Evolutionary conservation across 768 basidiomycete genomes (phyloP), one percentile per base, ranked within the genome.

Genomic region (Candolleomyces eurysporus): DNA sequence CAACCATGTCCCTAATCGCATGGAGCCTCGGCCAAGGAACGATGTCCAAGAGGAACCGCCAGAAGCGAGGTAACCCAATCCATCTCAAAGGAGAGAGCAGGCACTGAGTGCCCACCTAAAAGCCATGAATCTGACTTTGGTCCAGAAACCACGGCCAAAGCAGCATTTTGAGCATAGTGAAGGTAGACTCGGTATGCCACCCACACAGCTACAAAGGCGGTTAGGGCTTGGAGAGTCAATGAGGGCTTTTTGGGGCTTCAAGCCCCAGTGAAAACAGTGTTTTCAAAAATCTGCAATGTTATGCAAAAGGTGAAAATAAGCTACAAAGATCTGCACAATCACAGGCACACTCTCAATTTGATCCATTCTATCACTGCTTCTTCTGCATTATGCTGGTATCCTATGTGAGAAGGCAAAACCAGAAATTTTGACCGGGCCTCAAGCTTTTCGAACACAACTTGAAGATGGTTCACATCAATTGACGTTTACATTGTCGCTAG

Each of bases 11-110:
- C 40, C 70, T 65, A 10, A 80, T 48, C 0, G 65, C 61, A 30
- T 71, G 70, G 3, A 80, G 58, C 5, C 64, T 49, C 46, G 65
- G 65, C 56, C 68, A 72, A 3, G 79, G 80, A 4, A 77, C 53
- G 13, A 67, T 45, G 26, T 72, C 64, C 2, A 78, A 64, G 3
- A 79, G 11, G 53, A 68, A 70, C 19, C 75, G 66, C 11, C 75
- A 67, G 40, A 81, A 64, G n/a, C 63, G 60, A 0, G 73, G 70
- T 1, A 71, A 62, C 0, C 70, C 39, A 75, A 63, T 53, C 69
- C 73, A 3, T 64, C 59, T 14, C 67, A 61, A 3, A 65, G 46
- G 16, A 72, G 66, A 5, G 70, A 43, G 5, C 36, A 36, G 36
- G 36, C 36, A 36, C 8, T 11, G 36, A 36, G 36, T 6, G 6